These are phyloP conservation scores for Trichocladium antarcticum DNA, from an alignment of 495 filamentous ascomycete genomes.

Conservation along the genomic window DNA sequence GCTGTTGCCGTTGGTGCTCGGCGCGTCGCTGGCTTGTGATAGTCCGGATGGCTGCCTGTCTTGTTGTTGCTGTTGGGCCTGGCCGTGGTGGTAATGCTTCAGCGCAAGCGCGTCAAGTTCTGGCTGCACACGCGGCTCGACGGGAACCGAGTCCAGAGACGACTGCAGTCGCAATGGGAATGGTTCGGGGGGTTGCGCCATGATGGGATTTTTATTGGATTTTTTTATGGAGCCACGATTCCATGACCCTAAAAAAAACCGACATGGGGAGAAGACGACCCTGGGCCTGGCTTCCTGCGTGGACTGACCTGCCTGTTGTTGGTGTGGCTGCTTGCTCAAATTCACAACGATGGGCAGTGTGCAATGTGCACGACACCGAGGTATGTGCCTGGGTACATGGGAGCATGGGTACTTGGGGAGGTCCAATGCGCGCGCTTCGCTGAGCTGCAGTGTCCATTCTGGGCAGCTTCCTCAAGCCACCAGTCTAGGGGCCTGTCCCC, in stretches of 20 bases:
- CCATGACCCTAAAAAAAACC: conserved; percentile 24
- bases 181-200: conserved; percentile 31
- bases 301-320: conserved; percentile 24
- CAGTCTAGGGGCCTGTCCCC: not conserved
- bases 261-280: conserved; percentile 30
- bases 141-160: conserved; percentile 22
- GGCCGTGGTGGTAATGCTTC: conserved; percentile 1
- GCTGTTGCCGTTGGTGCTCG: not conserved
- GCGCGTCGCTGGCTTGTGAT: not conserved
- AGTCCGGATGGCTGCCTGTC: not conserved
- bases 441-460: conserved; percentile 1
- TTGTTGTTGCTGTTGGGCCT: conserved; percentile 9
- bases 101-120: conserved; percentile 15
- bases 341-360: conserved; percentile 18
- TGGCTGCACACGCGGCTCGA: conserved; percentile 18
- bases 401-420: not conserved
- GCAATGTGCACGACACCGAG: too few relatives aligned
- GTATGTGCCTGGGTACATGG: not conserved
- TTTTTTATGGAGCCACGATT: conserved; percentile 35
- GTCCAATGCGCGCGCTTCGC: conserved; percentile 3
- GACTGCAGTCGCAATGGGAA: conserved; percentile 24
- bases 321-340: conserved; percentile 25
- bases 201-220: conserved; percentile 36
- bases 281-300: conserved; percentile 31
- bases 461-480: conserved; percentile 6